phyloP scores from a whole-genome alignment of 2,329 filamentous ascomycete species.

The Epichloe amarillans region DNA sequence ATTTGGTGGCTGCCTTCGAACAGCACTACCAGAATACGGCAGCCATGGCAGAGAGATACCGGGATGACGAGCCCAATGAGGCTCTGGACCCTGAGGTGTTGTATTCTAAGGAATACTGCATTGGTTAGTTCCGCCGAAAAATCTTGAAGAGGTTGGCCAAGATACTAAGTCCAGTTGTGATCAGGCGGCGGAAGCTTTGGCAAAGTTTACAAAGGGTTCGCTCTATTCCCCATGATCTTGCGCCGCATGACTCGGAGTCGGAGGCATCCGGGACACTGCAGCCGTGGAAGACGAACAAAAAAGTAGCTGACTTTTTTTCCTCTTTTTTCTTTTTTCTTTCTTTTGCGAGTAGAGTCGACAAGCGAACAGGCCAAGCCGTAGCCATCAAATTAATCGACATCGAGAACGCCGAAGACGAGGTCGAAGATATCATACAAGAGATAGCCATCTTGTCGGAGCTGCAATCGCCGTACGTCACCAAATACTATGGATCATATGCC shows the following conservation, averaged over 20 bases:
- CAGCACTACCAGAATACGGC: neutral
- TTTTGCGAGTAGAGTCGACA: constrained; percentile 58
- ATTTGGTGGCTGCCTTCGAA: neutral
- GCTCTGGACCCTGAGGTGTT: constrained; percentile 70
- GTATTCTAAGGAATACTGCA: constrained; percentile 87
- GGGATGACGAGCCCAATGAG: constrained; percentile 35
- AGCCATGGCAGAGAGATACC: constrained; percentile 35
- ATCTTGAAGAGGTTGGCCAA: neutral
- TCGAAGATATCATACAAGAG: constrained; percentile 98
- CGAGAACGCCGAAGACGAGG: constrained; percentile 96
- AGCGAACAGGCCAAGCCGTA: constrained; percentile 80
- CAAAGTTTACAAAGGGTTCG: constrained; percentile 92
- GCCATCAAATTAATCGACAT: constrained; percentile 99
- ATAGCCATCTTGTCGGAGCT: constrained; percentile 95
- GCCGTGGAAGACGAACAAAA: neutral
- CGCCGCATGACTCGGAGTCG: neutral
- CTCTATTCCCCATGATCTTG: neutral
- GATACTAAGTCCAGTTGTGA: constrained; percentile 14
- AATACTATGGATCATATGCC: constrained; percentile 93
- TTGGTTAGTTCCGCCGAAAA: constrained; percentile 41
- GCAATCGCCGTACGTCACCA: constrained; percentile 90
- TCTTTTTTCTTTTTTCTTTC: neutral
- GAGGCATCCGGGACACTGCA: neutral
- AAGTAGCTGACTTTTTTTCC: neutral
- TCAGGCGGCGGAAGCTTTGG: constrained; percentile 92